Conservation (phyloP, 345 rosid species). For the Pelargonium nanum region DNA sequence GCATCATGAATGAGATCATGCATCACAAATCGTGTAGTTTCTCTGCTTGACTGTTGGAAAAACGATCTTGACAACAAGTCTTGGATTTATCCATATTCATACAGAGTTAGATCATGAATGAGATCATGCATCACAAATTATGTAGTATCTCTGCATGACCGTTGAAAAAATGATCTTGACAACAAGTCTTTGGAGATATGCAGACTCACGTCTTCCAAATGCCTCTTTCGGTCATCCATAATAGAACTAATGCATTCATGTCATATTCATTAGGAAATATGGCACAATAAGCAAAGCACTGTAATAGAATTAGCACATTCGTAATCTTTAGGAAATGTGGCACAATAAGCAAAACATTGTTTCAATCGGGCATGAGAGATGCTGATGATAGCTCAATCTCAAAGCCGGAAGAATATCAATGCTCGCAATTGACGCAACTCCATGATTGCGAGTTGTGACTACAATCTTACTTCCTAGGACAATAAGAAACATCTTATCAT, state of each 20-base stretch:
- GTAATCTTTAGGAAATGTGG: too few relatives aligned
- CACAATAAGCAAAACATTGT: conserved; percentile 17
- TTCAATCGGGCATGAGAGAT: conserved; percentile 17
- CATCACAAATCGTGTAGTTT: not conserved
- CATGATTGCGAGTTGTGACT: conserved; percentile 30
- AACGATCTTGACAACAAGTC: conserved; percentile 4
- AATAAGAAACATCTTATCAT: too few relatives aligned
- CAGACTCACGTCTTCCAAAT: not conserved
- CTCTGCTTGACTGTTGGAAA: conserved; percentile 4
- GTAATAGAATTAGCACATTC: too few relatives aligned
- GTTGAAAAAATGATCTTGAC: conserved; percentile 10
- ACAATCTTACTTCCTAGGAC: conserved; percentile 26
- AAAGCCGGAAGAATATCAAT: conserved; percentile 12
- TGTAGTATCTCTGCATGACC: not conserved
- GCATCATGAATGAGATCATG: too few relatives aligned
- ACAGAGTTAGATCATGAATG: not conserved
- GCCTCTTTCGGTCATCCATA: conserved; percentile 15
- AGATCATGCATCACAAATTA: conserved; percentile 3
- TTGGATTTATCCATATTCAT: too few relatives aligned
- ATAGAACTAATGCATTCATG: conserved; percentile 7
- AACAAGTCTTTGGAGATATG: not conserved
- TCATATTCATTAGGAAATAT: conserved; percentile 15
- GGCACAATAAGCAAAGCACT: conserved; percentile 21
- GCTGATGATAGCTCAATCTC: conserved; percentile 15
- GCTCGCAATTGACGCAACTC: conserved; percentile 18